Conservation (phyloP, 116 monocot genomes). For the Posidonia oceanica region DNA sequence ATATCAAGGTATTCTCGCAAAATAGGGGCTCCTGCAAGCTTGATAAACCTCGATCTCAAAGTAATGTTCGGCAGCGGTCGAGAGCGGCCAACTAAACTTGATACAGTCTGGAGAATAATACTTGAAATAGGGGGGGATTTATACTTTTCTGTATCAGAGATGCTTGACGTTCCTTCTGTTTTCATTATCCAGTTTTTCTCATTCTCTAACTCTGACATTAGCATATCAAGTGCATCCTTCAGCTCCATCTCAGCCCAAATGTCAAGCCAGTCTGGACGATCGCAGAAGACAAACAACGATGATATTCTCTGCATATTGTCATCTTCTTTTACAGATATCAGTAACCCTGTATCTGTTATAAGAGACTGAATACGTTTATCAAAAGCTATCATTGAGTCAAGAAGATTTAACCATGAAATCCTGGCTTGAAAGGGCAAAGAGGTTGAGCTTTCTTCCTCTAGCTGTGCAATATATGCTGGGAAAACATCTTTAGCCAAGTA, state of each 20-base stretch:
- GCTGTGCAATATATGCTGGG: constrained; percentile 39
- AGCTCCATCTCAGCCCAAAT: constrained; percentile 75
- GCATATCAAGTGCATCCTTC: constrained; percentile 38
- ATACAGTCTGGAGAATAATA: constrained; percentile 28
- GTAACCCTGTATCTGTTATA: constrained; percentile 48
- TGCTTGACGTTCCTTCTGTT: constrained; percentile 22
- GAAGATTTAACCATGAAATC: constrained; percentile 58
- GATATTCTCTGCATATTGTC: constrained; percentile 45
- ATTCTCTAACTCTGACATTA: constrained; percentile 40
- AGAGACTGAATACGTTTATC: constrained; percentile 62
- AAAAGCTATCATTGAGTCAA: constrained; percentile 83
- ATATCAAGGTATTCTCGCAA: constrained; percentile 38
- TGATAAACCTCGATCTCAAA: constrained; percentile 53
- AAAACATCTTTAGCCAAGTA: constrained; percentile 78
- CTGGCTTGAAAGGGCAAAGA: constrained; percentile 19
- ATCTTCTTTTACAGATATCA: constrained; percentile 44
- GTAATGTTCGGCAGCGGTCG: constrained; percentile 46
- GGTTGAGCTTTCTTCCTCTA: constrained; percentile 28
- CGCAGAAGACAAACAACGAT: constrained; percentile 63
- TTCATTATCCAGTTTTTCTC: constrained; percentile 64
- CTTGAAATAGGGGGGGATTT: constrained; percentile 54
- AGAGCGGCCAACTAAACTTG: constrained; percentile 42
- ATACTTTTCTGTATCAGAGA: constrained; percentile 45
- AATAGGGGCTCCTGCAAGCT: constrained; percentile 32
- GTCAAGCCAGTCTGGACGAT: constrained; percentile 83